Percentiles rank a stretch among this genome's conserved stretches.
These are phyloP conservation scores for Adansonia rubrostipa DNA, from an alignment of 441 rosid species.

Conservation along the genomic window DNA sequence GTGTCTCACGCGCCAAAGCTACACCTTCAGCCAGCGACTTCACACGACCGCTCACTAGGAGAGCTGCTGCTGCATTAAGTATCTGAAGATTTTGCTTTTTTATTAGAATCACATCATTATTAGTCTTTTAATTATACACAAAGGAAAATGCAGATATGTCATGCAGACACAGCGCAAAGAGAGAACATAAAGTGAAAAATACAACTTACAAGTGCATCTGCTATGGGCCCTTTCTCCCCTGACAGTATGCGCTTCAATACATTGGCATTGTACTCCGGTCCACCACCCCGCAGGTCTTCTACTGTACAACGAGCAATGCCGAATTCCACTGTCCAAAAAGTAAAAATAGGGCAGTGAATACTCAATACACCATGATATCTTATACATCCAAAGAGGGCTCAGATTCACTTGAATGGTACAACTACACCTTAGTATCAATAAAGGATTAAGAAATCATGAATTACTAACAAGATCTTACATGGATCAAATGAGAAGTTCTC, in stretches of 20 bases:
- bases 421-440: neutral
- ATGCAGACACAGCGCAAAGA: neutral
- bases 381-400: neutral
- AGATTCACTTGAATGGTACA: neutral
- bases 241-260: slow-evolving; percentile 65
- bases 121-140: neutral
- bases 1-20: slow-evolving; percentile 71
- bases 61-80: slow-evolving; percentile 92
- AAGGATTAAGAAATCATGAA: neutral
- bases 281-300: slow-evolving; percentile 81
- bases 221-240: slow-evolving; percentile 81
- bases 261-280: slow-evolving; percentile 71
- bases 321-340: slow-evolving; percentile 66
- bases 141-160: neutral
- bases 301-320: slow-evolving; percentile 89
- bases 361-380: neutral
- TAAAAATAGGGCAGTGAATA: neutral
- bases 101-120: slow-evolving; percentile 23
- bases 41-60: slow-evolving; percentile 64
- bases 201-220: slow-evolving; percentile 78
- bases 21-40: slow-evolving; percentile 73
- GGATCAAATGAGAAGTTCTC: slow-evolving; percentile 86
- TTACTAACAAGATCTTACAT: slow-evolving; percentile 46
- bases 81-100: slow-evolving; percentile 48
- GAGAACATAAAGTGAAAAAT: neutral